Evolutionary conservation across 2,329 filamentous ascomycete genomes (phyloP), one percentile per base, ranked within the genome.

Genomic region (Calycina herbarum): DNA sequence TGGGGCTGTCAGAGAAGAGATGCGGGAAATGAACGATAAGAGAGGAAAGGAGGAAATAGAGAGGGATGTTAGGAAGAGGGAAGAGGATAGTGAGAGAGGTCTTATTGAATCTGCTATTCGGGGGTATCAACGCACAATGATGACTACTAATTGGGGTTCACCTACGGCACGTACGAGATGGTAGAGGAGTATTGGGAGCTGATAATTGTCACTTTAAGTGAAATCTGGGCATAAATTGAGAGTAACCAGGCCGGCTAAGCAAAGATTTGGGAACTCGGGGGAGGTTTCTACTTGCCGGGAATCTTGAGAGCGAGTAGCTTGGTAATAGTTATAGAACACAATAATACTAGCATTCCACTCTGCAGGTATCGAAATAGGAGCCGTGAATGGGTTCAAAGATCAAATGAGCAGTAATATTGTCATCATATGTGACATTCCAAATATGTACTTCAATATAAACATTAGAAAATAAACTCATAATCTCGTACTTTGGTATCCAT

Each of bases 371-470:
- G 33, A 40, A 40, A 40, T 4, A 15, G 38, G 3, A 40, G 13
- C 13, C 11, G 38, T 40, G 38, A 40, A 40, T 15, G 13, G 13
- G 11, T 15, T 5, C 38, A 40, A 40, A 33, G 5, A 45, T n/a
- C 8, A n/a, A 10, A 24, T 0, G 7, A 27, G 4, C 4, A 27
- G 7, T 13, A 13, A 54, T 7, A 20, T 20, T n/a, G 6, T 4
- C 10, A 24, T 51, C n/a, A 4, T 51, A 51, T 51, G 45, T 51
- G 20, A 11, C 45, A 27, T 51, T 27, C 45, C 27, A 51, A 51
- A 51, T 51, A 51, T 24, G n/a, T 51, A 51, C n/a, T 24, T 51
- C n/a, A 51, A 27, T 54, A 54, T 54, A 54, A 27, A 54, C 20
- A 54, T 54, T 13, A 54, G 48, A 54, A 54, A 54, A 54, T 24